Percentiles rank a stretch among this genome's conserved stretches.
phyloP scores from a whole-genome alignment of 768 basidiomycete species.

The Leccinellum rugosiceps region DNA sequence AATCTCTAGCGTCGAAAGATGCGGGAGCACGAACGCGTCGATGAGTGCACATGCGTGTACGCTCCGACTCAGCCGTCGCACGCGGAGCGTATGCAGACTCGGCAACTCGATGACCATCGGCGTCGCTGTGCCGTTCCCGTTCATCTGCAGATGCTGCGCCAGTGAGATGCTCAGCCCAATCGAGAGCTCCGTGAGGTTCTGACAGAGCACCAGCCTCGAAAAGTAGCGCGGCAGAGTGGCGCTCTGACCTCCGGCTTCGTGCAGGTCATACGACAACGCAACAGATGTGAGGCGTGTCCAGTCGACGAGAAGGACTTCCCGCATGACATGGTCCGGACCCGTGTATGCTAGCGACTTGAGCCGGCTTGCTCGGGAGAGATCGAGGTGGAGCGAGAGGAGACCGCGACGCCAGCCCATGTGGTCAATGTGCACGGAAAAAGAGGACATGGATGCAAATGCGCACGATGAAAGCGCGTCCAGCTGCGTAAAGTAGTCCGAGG shows the following conservation, averaged over 20 bases:
- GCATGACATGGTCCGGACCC: constrained; percentile 20
- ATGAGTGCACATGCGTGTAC: constrained; percentile 16
- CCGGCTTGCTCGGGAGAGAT: constrained; percentile 14
- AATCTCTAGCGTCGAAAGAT: constrained; percentile 19
- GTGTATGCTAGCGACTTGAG: constrained; percentile 25
- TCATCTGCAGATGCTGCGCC: constrained; percentile 12
- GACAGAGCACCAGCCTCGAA: constrained; percentile 10
- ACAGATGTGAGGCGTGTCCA: constrained; percentile 26
- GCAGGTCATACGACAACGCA: constrained; percentile 21
- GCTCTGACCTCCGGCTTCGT: constrained; percentile 25
- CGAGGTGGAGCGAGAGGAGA: constrained; percentile 17
- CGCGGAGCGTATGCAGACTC: constrained; percentile 18
- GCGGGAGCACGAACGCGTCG: constrained; percentile 21
- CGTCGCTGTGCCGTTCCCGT: background rate
- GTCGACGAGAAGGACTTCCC: constrained; percentile 22
- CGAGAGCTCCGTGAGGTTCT: constrained; percentile 22
- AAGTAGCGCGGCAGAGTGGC: constrained; percentile 22
- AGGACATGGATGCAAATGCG: constrained; percentile 18
- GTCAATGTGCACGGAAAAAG: constrained; percentile 24
- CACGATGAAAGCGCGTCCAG: constrained; percentile 19
- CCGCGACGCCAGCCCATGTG: constrained; percentile 29
- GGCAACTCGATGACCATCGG: constrained; percentile 16
- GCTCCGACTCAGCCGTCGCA: constrained; percentile 21
- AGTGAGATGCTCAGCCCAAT: constrained; percentile 17
- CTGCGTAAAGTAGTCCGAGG: constrained; percentile 24